Conservation (phyloP, 73 alveolate genomes). For the Urostyla sp. region DNA sequence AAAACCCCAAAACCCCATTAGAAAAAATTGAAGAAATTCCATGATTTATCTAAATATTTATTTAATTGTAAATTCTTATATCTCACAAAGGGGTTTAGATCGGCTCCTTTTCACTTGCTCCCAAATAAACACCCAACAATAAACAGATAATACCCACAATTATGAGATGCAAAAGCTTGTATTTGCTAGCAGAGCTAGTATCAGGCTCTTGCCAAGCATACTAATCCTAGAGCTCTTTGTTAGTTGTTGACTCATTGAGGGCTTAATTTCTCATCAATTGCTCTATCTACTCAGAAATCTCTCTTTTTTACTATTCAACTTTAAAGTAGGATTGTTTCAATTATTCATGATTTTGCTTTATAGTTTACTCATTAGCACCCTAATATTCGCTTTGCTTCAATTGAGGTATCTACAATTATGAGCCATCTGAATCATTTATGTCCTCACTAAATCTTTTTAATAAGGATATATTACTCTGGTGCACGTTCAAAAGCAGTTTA, state of each 20-base stretch:
- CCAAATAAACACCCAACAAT: conserved; percentile 49
- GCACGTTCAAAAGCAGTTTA: conserved; percentile 41
- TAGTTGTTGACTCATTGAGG: not conserved
- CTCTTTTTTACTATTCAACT: too few species aligned
- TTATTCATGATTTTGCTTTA: too few species aligned
- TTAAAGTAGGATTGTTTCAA: too few species aligned
- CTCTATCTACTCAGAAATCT: too few species aligned
- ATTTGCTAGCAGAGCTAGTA: conserved; percentile 13
- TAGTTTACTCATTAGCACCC: not conserved
- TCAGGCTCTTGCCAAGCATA: conserved; percentile 44
- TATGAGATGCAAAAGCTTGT: conserved; percentile 23
- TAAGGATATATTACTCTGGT: conserved; percentile 23
- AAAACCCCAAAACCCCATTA: too few species aligned
- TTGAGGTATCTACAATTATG: not conserved
- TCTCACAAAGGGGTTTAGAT: too few species aligned
- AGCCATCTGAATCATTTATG: conserved; percentile 1
- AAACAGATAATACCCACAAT: conserved; percentile 51
- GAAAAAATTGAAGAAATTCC: too few species aligned
- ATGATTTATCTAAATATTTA: too few species aligned
- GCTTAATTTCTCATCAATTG: conserved; percentile 12
- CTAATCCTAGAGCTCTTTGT: not conserved
- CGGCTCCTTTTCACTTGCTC: conserved; percentile 8
- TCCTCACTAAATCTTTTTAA: conserved; percentile 9
- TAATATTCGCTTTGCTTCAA: too few species aligned
- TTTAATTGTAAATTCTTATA: too few species aligned